Conservation (phyloP, 1,284 basidiomycete genomes). For the Cryptococcus sp. region DNA sequence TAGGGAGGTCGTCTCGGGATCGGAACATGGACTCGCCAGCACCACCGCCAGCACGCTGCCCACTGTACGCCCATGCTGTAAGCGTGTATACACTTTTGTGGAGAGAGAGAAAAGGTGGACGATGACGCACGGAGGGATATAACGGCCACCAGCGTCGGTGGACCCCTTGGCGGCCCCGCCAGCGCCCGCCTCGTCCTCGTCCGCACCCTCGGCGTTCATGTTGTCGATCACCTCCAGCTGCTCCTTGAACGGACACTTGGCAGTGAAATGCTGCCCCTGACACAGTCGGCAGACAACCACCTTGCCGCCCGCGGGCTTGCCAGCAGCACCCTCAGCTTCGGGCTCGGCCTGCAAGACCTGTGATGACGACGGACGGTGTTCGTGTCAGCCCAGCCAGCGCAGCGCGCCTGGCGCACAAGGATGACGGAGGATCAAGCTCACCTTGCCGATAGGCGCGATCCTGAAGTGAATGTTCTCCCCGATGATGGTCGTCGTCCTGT, state of each 20-base stretch:
- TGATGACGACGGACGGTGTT: background rate
- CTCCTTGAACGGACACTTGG: constrained; percentile 98
- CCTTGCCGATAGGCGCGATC: constrained; percentile 69
- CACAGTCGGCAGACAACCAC: constrained; percentile 92
- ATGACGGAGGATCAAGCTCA: no score
- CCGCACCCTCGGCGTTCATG: constrained; percentile 57
- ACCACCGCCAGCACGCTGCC: constrained; percentile 55
- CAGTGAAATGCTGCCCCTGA: constrained; percentile 96
- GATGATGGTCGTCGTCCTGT: constrained; percentile 91
- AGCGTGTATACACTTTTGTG: background rate
- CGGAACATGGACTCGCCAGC: constrained; percentile 76
- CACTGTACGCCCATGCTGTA: constrained; percentile 14
- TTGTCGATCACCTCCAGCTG: constrained; percentile 67
- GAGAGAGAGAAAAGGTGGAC: background rate
- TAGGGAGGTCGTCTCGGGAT: constrained; percentile 84
- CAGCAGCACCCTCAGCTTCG: constrained; percentile 67
- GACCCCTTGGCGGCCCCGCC: constrained; percentile 23
- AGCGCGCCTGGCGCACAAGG: background rate
- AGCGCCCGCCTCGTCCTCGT: constrained; percentile 27
- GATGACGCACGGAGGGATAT: constrained; percentile 68
- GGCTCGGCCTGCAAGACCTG: constrained; percentile 54
- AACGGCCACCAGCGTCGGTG: constrained; percentile 54
- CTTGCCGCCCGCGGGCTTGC: constrained; percentile 71
- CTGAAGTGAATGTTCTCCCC: constrained; percentile 87
- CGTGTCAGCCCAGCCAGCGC: background rate